Percentiles rank a stretch among this genome's conserved stretches.
Evolutionary conservation across 2,329 filamentous ascomycete species (phyloP).

Genomic region (Phoma herbarum): DNA sequence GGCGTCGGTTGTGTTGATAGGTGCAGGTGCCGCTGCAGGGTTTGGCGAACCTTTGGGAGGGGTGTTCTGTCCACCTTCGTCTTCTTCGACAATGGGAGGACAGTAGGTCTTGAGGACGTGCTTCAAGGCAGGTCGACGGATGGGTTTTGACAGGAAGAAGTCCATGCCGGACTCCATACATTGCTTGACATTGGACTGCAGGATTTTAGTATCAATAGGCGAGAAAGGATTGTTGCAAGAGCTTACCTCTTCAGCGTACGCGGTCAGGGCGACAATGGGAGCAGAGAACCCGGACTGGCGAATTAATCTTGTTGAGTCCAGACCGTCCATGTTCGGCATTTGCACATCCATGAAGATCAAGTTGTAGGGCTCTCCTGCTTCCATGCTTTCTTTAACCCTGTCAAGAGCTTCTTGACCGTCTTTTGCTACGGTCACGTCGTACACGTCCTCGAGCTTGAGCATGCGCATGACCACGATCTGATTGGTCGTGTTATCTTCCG

Average conservation of each 20-base stretch:
- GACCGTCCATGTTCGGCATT: conserved; percentile 91
- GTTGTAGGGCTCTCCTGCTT: conserved; percentile 75
- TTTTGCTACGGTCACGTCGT: conserved; percentile 87
- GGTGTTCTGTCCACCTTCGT: conserved; percentile 53
- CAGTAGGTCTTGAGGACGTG: conserved; percentile 84
- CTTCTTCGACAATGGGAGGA: conserved; percentile 81
- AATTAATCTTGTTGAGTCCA: conserved; percentile 86
- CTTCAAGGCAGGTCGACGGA: conserved; percentile 83
- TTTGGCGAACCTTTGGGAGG: conserved; percentile 24
- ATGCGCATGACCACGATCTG: conserved; percentile 65
- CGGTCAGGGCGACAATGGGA: conserved; percentile 89
- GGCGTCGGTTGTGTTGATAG: not conserved
- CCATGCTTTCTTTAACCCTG: conserved; percentile 83
- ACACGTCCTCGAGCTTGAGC: conserved; percentile 80
- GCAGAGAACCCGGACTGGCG: conserved; percentile 85
- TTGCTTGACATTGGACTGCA: conserved; percentile 44
- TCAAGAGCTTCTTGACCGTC: conserved; percentile 82
- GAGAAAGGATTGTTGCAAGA: not conserved
- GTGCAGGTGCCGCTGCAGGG: not conserved
- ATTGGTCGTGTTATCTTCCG: conserved; percentile 73
- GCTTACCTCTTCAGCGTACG: conserved; percentile 88
- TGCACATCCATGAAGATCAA: conserved; percentile 96
- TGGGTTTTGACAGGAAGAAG: conserved; percentile 80
- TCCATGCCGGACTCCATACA: conserved; percentile 89
- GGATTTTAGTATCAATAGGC: conserved; percentile 17